Evolutionary conservation across 257 asterid species (phyloP), one percentile per base, ranked within the genome.

Genomic region (Euphrasia confusa): DNA sequence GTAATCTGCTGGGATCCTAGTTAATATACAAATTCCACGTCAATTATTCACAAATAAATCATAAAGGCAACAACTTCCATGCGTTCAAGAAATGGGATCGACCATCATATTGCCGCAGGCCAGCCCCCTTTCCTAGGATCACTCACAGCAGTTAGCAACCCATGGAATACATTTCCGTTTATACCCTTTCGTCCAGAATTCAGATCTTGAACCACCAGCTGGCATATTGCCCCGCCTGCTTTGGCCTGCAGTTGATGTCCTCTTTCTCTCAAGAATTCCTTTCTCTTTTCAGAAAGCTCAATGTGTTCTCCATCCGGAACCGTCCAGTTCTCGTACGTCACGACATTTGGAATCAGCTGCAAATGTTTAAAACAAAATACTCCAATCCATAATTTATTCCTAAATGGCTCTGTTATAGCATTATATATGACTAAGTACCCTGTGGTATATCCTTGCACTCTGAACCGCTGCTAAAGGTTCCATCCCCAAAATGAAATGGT

Each of bases 81-180:
- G 7, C 52, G 28, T 18, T 28, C 55, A 7, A n/a, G 54, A 26
- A 21, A 21, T 21, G 24, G 35, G 11, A 30, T 9, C n/a, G 13
- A 10, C 11, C 39, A 65, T 88, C 91, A 85, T 13, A 86, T 67
- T 5, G 94, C 96, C 8, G 99, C 97, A 5, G 97, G 96, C 63
- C 65, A 72, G 39, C 99, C 99, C 13, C 92, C 94, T 77, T 92
- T 92, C 68, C 99, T 73, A 15, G 96, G 96, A 75, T 92, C 97
- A 44, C 95, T 84, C 0, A 92, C 85, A 39, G 91, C 97, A 2
- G 86, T 87, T 42, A 92, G 86, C 44, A 70, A 28, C n/a, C 97
- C 97, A 11, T 14, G 79, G 11, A 66, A n/a, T 2, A 69, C 61
- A 2, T 50, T 55, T 14, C 61, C 28, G 47, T 74, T 67, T 5